Conservation (phyloP, 306 rosid species). For the Inga laurina region DNA sequence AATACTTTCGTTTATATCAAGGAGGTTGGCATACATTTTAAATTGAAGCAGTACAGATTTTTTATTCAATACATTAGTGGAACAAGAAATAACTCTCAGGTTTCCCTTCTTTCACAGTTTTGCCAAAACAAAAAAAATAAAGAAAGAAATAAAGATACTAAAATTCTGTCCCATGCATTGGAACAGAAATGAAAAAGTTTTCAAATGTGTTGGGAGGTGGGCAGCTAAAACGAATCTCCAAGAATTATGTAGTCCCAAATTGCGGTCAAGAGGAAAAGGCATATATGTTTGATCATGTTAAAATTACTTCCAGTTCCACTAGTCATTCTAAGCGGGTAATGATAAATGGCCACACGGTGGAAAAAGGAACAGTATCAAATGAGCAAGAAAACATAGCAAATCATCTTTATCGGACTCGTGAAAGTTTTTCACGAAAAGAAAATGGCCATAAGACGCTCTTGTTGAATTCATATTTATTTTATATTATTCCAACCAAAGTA, state of each 20-base stretch:
- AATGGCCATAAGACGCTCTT: background rate
- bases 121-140: background rate
- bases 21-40: background rate
- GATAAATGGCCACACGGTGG: background rate
- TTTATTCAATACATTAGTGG: background rate
- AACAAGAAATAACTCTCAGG: conserved; percentile 4
- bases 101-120: background rate
- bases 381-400: background rate
- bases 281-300: background rate
- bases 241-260: background rate
- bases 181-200: background rate
- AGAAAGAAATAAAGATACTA: background rate
- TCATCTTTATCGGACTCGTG: background rate
- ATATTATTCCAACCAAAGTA: background rate
- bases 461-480: background rate
- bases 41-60: conserved; percentile 8
- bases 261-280: background rate
- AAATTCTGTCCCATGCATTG: background rate
- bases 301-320: background rate
- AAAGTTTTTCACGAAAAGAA: background rate
- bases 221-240: background rate
- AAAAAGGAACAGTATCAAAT: background rate
- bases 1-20: conserved; percentile 2
- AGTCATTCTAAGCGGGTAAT: background rate
- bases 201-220: conserved; percentile 2